Percentiles rank a stretch among this genome's conserved stretches.
Conservation (phyloP, 179 eudicot species). For the Patellifolia procumbens region DNA sequence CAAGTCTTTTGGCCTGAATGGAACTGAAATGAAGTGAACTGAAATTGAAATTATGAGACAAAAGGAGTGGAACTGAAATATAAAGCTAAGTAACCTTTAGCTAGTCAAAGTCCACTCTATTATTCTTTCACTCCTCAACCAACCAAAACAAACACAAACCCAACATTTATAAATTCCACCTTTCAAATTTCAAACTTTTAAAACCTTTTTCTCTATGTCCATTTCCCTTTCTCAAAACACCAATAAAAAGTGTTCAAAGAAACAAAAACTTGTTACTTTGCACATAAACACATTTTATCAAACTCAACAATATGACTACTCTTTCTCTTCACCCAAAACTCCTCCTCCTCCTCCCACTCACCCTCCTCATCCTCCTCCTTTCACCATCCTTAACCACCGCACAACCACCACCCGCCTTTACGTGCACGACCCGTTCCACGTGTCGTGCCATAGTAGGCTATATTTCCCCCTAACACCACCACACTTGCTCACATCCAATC, state of each 20-base stretch:
- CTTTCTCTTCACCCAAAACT: background rate
- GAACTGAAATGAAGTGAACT: no score
- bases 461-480: conserved; percentile 62
- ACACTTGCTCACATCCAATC: conserved; percentile 41
- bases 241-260: no score
- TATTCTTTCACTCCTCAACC: background rate
- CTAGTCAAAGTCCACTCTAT: conserved; percentile 3
- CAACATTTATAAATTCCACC: background rate
- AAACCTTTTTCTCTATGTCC: background rate
- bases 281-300: background rate
- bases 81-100: no score
- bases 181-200: background rate
- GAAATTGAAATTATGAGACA: no score
- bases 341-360: background rate
- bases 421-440: conserved; percentile 26
- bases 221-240: background rate
- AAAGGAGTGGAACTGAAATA: no score
- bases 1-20: no score
- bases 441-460: conserved; percentile 67
- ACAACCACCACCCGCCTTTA: conserved; percentile 25
- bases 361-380: background rate
- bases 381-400: background rate
- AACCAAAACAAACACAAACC: background rate
- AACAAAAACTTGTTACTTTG: no score
- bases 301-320: background rate